A percentile compares a stretch with the other conserved stretches of the same genome.
Conservation (phyloP, 441 rosid genomes). For the Corymbia citriodora region DNA sequence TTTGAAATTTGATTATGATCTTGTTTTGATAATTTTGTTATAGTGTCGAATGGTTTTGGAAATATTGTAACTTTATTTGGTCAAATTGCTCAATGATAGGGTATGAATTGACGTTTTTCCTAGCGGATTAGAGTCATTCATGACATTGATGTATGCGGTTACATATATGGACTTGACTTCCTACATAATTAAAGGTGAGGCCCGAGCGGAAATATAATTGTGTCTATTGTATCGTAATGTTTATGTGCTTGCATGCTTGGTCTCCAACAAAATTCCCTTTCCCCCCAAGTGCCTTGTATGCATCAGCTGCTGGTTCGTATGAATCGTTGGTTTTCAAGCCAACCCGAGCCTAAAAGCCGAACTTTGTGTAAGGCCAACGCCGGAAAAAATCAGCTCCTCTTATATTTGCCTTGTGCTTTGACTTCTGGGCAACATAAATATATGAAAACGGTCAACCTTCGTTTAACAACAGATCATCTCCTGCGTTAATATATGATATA, state of each 20-base stretch:
- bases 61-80: background rate
- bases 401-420: background rate
- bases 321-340: background rate
- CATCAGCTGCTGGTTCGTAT: background rate
- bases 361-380: background rate
- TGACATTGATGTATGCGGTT: too few relatives aligned
- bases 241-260: too few relatives aligned
- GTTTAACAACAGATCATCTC: background rate
- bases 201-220: too few relatives aligned
- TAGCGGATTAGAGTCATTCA: background rate
- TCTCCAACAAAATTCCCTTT: too few relatives aligned
- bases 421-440: background rate
- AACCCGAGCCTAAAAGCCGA: background rate
- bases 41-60: background rate
- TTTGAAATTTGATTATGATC: background rate
- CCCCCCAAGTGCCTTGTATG: background rate
- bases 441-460: background rate
- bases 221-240: too few relatives aligned
- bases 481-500: background rate
- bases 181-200: too few relatives aligned
- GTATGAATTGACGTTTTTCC: background rate
- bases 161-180: too few relatives aligned
- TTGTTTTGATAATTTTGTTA: background rate
- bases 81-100: background rate
- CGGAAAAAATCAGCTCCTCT: background rate